These are phyloP conservation scores for Leucocoprinus leucothites DNA, from an alignment of 768 basidiomycete species.

Conservation along the genomic window DNA sequence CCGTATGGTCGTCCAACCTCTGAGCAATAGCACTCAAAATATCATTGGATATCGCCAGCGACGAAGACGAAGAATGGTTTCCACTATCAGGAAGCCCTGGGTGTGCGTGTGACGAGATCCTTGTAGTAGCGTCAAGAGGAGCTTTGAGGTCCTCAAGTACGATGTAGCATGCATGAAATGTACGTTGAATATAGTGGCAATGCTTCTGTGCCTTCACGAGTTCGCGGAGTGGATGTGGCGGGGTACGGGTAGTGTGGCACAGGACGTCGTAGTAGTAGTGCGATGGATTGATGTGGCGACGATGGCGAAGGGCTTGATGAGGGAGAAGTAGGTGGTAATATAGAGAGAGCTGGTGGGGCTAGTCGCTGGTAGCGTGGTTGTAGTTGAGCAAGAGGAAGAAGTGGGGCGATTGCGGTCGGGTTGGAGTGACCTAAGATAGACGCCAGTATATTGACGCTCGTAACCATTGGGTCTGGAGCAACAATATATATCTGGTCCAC, in stretches of 20 bases:
- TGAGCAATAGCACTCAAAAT: constrained; percentile 51
- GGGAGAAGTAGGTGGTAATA: not conserved
- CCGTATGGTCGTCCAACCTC: constrained; percentile 69
- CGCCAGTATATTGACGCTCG: too few relatives aligned
- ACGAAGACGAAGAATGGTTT: too few relatives aligned
- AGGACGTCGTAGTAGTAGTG: not conserved
- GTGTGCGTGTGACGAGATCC: constrained; percentile 2
- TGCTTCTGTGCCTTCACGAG: constrained; percentile 46
- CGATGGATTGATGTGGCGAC: not conserved
- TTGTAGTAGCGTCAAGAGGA: constrained; percentile 20
- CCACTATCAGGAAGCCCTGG: too few relatives aligned
- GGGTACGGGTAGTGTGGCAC: not conserved
- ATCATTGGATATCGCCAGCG: constrained; percentile 26
- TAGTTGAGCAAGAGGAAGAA: too few relatives aligned
- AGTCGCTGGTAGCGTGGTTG: too few relatives aligned
- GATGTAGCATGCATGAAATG: constrained; percentile 68
- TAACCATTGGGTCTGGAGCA: too few relatives aligned
- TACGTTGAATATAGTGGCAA: constrained; percentile 58
- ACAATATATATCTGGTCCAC: too few relatives aligned
- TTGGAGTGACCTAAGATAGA: too few relatives aligned
- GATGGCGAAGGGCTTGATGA: too few relatives aligned
- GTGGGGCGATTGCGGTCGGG: too few relatives aligned
- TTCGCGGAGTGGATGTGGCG: constrained; percentile 37
- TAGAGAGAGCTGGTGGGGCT: not conserved
- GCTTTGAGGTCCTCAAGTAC: constrained; percentile 57